Evolutionary conservation across 2,329 filamentous ascomycete species (phyloP).

Genomic region (Colletotrichum cuscutae): DNA sequence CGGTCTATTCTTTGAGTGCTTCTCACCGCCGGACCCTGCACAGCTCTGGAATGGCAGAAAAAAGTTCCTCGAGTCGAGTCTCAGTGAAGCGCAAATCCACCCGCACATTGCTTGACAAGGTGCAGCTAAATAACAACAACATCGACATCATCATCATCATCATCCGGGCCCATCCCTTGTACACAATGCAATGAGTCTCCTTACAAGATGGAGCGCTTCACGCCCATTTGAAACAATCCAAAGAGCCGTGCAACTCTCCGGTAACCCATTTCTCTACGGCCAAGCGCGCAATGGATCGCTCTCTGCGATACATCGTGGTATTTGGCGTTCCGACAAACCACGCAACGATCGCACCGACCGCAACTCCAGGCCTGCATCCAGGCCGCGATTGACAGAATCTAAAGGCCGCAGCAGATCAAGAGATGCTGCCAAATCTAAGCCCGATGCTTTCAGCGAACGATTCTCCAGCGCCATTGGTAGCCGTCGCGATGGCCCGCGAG

Average conservation of each 20-base stretch:
- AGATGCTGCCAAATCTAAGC: neutral
- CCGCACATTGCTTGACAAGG: neutral
- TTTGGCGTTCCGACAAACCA: constrained; percentile 60
- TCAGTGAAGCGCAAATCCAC: neutral
- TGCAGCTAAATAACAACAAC: neutral
- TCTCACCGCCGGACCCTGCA: constrained; percentile 26
- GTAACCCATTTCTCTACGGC: neutral
- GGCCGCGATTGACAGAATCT: constrained; percentile 37
- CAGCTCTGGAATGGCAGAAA: constrained; percentile 29
- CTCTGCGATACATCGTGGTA: constrained; percentile 75
- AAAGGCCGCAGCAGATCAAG: neutral
- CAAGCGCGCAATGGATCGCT: constrained; percentile 48
- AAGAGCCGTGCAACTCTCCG: neutral
- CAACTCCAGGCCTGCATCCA: neutral
- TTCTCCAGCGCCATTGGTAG: constrained; percentile 18
- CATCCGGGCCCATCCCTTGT: neutral
- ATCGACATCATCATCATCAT: neutral
- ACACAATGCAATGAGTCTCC: constrained; percentile 36
- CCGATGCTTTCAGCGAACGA: constrained; percentile 20
- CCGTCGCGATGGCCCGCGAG: neutral
- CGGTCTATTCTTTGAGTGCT: neutral
- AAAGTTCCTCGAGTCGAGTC: neutral
- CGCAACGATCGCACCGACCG: neutral
- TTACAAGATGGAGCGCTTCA: constrained; percentile 24
- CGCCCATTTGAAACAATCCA: neutral